Evolutionary conservation across 2,329 filamentous ascomycete species (phyloP).

Genomic region (Talaromyces islandicus): DNA sequence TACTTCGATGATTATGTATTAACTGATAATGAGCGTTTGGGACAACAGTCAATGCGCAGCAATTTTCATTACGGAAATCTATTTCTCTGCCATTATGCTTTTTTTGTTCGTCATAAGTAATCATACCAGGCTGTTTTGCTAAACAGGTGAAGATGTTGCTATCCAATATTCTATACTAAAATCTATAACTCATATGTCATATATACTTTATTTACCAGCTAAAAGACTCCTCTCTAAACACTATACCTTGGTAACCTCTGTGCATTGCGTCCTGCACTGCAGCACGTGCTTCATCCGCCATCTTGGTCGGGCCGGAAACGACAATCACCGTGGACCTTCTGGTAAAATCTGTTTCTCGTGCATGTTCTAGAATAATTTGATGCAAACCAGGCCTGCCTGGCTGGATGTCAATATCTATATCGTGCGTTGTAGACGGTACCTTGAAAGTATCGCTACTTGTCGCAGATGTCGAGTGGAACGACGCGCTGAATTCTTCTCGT

Average conservation of each 20-base stretch:
- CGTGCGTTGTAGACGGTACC: background rate
- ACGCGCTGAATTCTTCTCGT: constrained; percentile 24
- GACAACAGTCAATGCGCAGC: background rate
- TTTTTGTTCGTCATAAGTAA: background rate
- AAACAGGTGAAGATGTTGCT: too few species aligned
- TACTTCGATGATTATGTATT: constrained; percentile 6
- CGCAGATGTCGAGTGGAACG: constrained; percentile 23
- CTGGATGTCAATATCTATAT: constrained; percentile 19
- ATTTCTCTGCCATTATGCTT: background rate
- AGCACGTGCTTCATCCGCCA: constrained; percentile 41
- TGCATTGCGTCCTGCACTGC: constrained; percentile 33
- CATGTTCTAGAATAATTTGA: constrained; percentile 26
- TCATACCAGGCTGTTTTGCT: too few species aligned
- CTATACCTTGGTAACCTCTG: constrained; percentile 26
- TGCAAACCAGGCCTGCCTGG: constrained; percentile 35
- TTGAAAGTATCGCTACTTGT: background rate
- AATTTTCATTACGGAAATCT: background rate
- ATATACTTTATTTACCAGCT: constrained; percentile 21
- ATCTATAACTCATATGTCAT: background rate
- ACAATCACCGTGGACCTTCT: constrained; percentile 30
- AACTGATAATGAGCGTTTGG: background rate
- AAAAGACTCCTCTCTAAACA: constrained; percentile 46
- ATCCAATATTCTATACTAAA: background rate
- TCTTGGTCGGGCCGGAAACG: constrained; percentile 40
- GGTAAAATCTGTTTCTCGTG: constrained; percentile 22